Evolutionary conservation across 2,329 filamentous ascomycete genomes (phyloP).

Genomic region (Elsinoe perseae): DNA sequence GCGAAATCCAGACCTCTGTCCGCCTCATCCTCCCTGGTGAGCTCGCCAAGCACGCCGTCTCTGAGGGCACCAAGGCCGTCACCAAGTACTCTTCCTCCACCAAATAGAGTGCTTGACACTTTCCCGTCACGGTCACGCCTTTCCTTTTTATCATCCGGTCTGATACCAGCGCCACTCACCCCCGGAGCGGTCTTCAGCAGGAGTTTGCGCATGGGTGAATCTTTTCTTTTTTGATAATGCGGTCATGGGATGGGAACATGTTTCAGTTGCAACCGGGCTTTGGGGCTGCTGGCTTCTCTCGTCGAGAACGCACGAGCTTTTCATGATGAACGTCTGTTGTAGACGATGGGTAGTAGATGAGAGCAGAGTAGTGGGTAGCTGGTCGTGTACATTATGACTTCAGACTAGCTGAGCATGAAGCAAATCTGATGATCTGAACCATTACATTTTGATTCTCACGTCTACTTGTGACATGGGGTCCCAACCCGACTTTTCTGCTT

Average conservation of each 20-base stretch:
- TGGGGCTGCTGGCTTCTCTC: constrained; percentile 16
- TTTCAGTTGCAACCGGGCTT: constrained; percentile 25
- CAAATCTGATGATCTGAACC: constrained; percentile 17
- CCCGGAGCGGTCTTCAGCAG: constrained; percentile 11
- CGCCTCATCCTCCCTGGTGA: constrained; percentile 96
- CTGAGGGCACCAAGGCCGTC: constrained; percentile 98
- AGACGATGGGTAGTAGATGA: neutral
- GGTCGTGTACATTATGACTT: constrained; percentile 16
- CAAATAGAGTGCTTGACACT: constrained; percentile 63
- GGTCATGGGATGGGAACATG: constrained; percentile 42
- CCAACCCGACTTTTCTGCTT: neutral
- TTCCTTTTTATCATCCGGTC: constrained; percentile 19
- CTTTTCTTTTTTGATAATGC: constrained; percentile 43
- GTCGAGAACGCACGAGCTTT: constrained; percentile 24
- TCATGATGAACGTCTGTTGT: constrained; percentile 17
- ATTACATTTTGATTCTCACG: constrained; percentile 19
- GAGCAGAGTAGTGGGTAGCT: constrained; percentile 12
- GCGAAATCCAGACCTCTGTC: constrained; percentile 99
- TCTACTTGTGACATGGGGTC: neutral
- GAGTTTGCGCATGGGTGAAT: constrained; percentile 17
- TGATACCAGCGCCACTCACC: constrained; percentile 18
- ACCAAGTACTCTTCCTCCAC: constrained; percentile 99
- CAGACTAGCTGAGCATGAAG: constrained; percentile 16
- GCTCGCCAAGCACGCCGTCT: constrained; percentile 98
- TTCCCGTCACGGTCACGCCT: constrained; percentile 16